phyloP scores from a whole-genome alignment of 1,139 yeast species.

The Yamadazyma mexicana region DNA sequence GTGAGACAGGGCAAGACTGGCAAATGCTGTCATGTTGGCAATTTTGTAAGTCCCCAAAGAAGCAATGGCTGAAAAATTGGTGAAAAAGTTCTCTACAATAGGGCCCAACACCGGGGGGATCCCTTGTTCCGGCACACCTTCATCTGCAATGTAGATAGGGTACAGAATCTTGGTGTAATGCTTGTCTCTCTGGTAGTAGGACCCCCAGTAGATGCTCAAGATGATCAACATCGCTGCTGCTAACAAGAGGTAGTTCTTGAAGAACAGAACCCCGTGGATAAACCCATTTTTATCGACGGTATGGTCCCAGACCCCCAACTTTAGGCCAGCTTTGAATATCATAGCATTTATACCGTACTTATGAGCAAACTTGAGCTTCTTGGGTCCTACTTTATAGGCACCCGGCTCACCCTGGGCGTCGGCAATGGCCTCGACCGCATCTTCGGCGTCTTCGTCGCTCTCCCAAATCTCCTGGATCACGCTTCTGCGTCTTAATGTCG shows the following conservation, averaged over 20 bases:
- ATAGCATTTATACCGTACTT: slow-evolving; percentile 1
- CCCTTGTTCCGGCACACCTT: slow-evolving; percentile 15
- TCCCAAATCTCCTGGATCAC: neutral
- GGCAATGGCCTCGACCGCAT: neutral
- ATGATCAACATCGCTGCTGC: slow-evolving; percentile 24
- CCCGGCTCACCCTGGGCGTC: slow-evolving; percentile 2
- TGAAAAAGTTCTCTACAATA: slow-evolving; percentile 24
- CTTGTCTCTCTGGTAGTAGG: slow-evolving; percentile 23
- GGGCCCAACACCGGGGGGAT: slow-evolving; percentile 28
- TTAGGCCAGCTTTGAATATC: slow-evolving; percentile 11
- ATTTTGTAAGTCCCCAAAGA: slow-evolving; percentile 25
- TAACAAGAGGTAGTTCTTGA: slow-evolving; percentile 22
- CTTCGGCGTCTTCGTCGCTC: neutral
- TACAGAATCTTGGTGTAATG: slow-evolving; percentile 23
- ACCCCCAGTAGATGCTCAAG: slow-evolving; percentile 34
- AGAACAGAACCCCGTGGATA: slow-evolving; percentile 14
- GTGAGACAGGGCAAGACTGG: slow-evolving; percentile 18
- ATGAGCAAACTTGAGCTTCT: neutral
- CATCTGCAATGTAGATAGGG: slow-evolving; percentile 30
- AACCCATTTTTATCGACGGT: slow-evolving; percentile 24
- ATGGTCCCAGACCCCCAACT: slow-evolving; percentile 29
- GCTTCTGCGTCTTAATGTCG: neutral
- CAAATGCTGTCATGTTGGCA: slow-evolving; percentile 21
- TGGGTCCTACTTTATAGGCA: neutral
- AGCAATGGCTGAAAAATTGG: slow-evolving; percentile 20